A percentile compares a stretch with the other conserved stretches of the same genome.
Conservation (phyloP, 805 yeast genomes). For the Kockiozyma suomiensis region DNA sequence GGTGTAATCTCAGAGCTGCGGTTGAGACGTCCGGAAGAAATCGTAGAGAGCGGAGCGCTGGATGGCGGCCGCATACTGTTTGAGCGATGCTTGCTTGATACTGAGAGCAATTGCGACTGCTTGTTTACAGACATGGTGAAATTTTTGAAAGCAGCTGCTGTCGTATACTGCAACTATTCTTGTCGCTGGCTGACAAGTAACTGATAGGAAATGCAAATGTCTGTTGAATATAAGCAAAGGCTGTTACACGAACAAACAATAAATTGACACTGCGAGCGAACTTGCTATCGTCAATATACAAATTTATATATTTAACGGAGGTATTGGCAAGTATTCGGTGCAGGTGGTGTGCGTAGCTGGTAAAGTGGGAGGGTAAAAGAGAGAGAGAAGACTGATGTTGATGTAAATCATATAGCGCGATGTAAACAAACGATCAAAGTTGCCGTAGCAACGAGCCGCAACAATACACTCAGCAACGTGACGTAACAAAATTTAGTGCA, state of each 20-base stretch:
- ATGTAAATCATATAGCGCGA: background rate
- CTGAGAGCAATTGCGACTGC: slow-evolving; percentile 5
- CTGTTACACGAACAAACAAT: too few species aligned
- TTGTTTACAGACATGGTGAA: background rate
- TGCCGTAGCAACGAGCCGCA: slow-evolving; percentile 15
- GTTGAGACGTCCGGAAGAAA: slow-evolving; percentile 24
- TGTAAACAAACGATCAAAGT: slow-evolving; percentile 5
- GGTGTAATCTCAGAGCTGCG: slow-evolving; percentile 25
- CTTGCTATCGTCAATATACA: too few species aligned
- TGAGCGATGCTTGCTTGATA: slow-evolving; percentile 9
- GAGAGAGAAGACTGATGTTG: background rate
- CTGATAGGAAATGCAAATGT: too few species aligned
- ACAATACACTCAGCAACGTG: too few species aligned
- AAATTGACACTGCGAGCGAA: too few species aligned
- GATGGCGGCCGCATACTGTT: slow-evolving; percentile 33
- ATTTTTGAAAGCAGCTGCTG: too few species aligned
- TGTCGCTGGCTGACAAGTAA: background rate
- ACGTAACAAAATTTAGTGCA: too few species aligned
- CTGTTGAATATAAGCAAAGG: too few species aligned
- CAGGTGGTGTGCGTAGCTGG: too few species aligned
- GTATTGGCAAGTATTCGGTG: too few species aligned
- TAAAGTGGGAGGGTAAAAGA: background rate
- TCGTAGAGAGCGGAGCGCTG: slow-evolving; percentile 20
- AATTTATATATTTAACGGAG: too few species aligned
- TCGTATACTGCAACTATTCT: background rate